These are phyloP conservation scores for Chytridiales sp. DNA, from an alignment of 371 early-diverging fungal species.

Conservation along the genomic window DNA sequence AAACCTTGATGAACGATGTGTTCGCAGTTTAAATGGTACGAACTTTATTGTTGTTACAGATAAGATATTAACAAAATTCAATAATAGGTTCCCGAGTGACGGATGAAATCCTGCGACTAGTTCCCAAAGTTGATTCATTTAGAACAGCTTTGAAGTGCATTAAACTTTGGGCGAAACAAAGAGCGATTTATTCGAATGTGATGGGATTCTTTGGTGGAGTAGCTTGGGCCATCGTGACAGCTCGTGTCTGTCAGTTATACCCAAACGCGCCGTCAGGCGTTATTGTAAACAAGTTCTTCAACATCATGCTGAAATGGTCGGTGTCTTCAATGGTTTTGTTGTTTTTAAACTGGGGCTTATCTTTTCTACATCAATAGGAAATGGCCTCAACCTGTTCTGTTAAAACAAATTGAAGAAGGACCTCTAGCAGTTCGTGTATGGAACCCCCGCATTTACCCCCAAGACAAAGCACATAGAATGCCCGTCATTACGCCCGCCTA, in stretches of 20 bases:
- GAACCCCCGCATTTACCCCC: constrained; percentile 93
- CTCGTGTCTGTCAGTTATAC: constrained; percentile 96
- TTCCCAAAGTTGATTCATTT: constrained; percentile 91
- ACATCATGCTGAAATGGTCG: constrained; percentile 84
- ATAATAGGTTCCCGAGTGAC: constrained; percentile 90
- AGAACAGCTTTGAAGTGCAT: constrained; percentile 92
- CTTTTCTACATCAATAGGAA: constrained; percentile 40
- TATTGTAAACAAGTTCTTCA: constrained; percentile 91
- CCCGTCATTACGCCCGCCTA: constrained; percentile 99
- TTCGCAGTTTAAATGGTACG: constrained; percentile 92
- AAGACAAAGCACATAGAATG: constrained; percentile 94
- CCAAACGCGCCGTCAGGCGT: constrained; percentile 91
- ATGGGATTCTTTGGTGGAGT: constrained; percentile 99
- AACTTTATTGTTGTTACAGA: background rate
- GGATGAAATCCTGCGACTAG: constrained; percentile 94
- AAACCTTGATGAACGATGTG: constrained; percentile 90
- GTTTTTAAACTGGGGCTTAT: constrained; percentile 3
- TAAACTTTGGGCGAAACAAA: constrained; percentile 98
- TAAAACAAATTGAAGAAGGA: constrained; percentile 91
- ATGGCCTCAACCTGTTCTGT: constrained; percentile 98
- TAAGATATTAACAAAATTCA: background rate
- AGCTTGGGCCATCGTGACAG: constrained; percentile 99
- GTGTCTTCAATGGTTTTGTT: constrained; percentile 2
- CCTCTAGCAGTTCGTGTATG: constrained; percentile 93
- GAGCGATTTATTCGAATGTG: constrained; percentile 94